These are phyloP conservation scores for Barnettozyma populi DNA, from an alignment of 805 yeast genomes.

Conservation along the genomic window DNA sequence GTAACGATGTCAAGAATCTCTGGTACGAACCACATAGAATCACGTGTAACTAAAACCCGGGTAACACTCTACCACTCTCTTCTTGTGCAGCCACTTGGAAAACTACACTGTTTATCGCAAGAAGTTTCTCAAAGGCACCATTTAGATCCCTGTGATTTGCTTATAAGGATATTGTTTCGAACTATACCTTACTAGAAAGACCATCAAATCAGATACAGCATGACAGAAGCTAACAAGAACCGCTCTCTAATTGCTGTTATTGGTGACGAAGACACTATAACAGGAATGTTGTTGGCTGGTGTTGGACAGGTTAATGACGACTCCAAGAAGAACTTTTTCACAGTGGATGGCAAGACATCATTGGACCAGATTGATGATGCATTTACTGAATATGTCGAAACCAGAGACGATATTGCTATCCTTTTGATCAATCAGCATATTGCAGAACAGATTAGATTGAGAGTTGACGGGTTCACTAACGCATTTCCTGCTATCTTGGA, in stretches of 20 bases:
- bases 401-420: slow-evolving; percentile 87
- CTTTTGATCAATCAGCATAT: slow-evolving; percentile 89
- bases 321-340: slow-evolving; percentile 69
- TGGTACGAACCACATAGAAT: not conserved
- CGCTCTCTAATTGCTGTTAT: slow-evolving; percentile 87
- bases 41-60: not conserved
- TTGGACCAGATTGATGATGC: slow-evolving; percentile 69
- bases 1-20: not conserved
- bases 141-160: not conserved
- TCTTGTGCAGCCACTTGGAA: not conserved
- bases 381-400: slow-evolving; percentile 67
- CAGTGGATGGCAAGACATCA: slow-evolving; percentile 74
- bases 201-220: slow-evolving; percentile 1
- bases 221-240: slow-evolving; percentile 44
- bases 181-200: not conserved
- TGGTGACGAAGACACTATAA: slow-evolving; percentile 96
- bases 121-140: not conserved
- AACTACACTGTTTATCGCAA: not conserved
- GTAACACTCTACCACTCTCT: not conserved
- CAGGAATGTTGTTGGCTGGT: slow-evolving; percentile 94
- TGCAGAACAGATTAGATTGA: slow-evolving; percentile 82
- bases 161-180: not conserved
- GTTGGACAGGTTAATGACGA: slow-evolving; percentile 72
- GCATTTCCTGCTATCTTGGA: slow-evolving; percentile 97
- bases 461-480: slow-evolving; percentile 75